A percentile compares a stretch with the other conserved stretches of the same genome.
These are phyloP conservation scores for Eucalyptus pumila DNA, from an alignment of 345 rosid genomes.

Conservation along the genomic window DNA sequence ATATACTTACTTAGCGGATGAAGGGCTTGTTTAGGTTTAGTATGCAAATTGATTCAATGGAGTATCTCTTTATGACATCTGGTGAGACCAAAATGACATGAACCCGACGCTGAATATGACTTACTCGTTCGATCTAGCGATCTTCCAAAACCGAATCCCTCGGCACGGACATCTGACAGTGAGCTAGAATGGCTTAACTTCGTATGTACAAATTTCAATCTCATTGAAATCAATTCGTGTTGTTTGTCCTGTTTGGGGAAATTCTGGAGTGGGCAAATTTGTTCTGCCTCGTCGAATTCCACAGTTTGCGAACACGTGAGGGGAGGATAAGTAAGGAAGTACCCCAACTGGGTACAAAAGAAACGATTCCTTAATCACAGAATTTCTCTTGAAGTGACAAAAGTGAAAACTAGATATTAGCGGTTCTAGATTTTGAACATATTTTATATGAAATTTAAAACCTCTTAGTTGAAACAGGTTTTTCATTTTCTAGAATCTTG, in stretches of 20 bases:
- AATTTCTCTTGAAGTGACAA: neutral
- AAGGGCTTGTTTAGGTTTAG: neutral
- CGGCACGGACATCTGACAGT: neutral
- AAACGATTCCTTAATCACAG: neutral
- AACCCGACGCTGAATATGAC: neutral
- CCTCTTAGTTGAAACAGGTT: accelerated
- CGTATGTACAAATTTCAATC: neutral
- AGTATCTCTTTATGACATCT: neutral
- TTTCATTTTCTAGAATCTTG: accelerated
- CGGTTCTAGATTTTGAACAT: accelerated
- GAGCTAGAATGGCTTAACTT: neutral
- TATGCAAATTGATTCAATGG: neutral
- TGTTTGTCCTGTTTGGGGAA: neutral
- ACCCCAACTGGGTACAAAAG: neutral
- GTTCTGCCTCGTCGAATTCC: neutral
- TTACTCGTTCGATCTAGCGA: neutral
- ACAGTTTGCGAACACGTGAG: accelerated
- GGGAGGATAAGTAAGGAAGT: neutral
- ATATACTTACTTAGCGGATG: neutral
- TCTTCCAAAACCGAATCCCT: neutral
- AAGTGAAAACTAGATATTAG: neutral
- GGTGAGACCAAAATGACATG: neutral
- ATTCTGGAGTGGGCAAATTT: neutral
- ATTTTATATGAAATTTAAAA: too few species aligned
- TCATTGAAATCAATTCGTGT: neutral